Evolutionary conservation across 345 rosid genomes (phyloP), one percentile per base, ranked within the genome.

Genomic region (Carallia brachiata): DNA sequence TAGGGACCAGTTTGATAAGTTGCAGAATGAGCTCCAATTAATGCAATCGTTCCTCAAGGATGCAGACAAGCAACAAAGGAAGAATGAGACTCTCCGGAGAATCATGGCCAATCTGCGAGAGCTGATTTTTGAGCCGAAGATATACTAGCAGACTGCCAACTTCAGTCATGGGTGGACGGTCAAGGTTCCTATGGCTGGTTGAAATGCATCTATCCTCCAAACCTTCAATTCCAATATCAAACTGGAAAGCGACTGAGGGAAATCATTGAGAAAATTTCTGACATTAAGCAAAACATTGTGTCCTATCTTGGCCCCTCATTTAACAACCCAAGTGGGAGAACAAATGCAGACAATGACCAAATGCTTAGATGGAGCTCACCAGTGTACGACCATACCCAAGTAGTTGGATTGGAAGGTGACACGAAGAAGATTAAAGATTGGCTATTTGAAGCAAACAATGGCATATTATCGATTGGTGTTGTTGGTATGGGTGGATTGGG

Each of bases 61-160:
- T 54, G 81, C 84, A 30, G 86, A 85, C 69, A 82, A 83, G 67
- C 47, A 71, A 37, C 82, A 82, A 81, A 82, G 84, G 73, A 82
- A 74, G 69, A 73, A 74, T 12, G 53, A 39, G 15, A 70, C 70
- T 39, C 68, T 85, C 6, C 71, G 65, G 9, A 34, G 8, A 9
- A 52, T 70, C 72, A 76, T 85, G 84, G 63, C 67, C 30, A 66
- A 64, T 65, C 50, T 85, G 61, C 68, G 74, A 17, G 84, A 85
- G 73, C 70, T 85, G 62, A 72, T 82, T 53, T 80, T 78, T 70
- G 72, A 62, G 72, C 77, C 32, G 77, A 74, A 68, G 77, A 74
- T 55, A 74, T 74, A 67, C 63, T 74, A 52, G 68, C 77, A 40
- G 77, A 74, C 37, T 74, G 77, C 68, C 68, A 74, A 18, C 77